phyloP scores from a whole-genome alignment of 2,329 filamentous ascomycete species.

The Alternaria burnsii region DNA sequence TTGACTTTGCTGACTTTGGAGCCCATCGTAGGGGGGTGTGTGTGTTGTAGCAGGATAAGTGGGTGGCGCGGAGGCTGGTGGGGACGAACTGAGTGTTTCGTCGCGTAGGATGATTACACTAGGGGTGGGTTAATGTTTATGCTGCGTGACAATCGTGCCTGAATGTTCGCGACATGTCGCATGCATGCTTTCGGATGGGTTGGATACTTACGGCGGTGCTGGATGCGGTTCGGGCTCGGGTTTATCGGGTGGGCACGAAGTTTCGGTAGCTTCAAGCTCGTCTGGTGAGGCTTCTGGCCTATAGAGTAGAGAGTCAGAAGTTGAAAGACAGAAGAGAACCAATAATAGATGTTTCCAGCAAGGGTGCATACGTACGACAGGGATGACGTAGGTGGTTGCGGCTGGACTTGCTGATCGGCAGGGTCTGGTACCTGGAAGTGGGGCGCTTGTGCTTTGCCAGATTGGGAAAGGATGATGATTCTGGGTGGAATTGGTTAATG shows the following conservation, averaged over 20 bases:
- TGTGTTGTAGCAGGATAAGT: not conserved
- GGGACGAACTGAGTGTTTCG: conserved; percentile 1
- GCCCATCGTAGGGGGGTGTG: conserved; percentile 32
- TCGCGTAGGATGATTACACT: conserved; percentile 32
- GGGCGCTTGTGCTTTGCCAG: conserved; percentile 23
- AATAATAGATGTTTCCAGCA: conserved; percentile 16
- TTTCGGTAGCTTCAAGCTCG: not conserved
- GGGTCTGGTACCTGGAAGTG: conserved; percentile 33
- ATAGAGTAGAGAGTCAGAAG: not conserved
- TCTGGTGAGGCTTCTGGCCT: conserved; percentile 6
- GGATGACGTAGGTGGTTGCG: conserved; percentile 35
- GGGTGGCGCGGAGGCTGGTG: not conserved
- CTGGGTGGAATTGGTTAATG: conserved; percentile 21
- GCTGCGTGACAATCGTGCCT: not conserved
- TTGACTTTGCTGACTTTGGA: conserved; percentile 40
- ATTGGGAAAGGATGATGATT: conserved; percentile 38
- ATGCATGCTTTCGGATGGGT: not conserved
- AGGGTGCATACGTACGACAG: conserved; percentile 29
- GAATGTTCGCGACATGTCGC: not conserved
- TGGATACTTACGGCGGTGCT: conserved; percentile 24
- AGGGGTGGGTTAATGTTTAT: not conserved
- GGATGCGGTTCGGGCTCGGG: conserved; percentile 26
- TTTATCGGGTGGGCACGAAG: conserved; percentile 7
- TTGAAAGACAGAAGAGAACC: conserved; percentile 6
- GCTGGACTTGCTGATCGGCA: conserved; percentile 23